phyloP scores from a whole-genome alignment of 176 grass and related monocot genomes.

The maize (Zea mays) region DNA sequence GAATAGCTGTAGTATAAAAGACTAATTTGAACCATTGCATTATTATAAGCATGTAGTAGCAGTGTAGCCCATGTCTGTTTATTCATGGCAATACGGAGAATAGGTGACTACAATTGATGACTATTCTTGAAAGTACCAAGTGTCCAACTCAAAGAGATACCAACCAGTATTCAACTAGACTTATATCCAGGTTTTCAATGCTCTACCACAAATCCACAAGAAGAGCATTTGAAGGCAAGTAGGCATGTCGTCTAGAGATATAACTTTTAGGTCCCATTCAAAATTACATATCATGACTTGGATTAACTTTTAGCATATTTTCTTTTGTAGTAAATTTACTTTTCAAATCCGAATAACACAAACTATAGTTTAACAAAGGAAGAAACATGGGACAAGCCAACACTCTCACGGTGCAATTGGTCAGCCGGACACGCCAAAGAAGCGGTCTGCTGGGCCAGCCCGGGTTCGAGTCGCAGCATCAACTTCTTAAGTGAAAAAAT shows the following conservation, averaged over 20 bases:
- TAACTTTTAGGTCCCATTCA: not conserved
- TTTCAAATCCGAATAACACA: constrained; percentile 21
- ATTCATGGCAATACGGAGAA: constrained; percentile 9
- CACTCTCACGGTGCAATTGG: too few species aligned
- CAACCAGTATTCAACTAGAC: constrained; percentile 9
- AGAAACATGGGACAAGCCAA: not conserved
- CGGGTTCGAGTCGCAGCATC: too few species aligned
- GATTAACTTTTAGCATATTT: not conserved
- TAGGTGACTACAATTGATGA: not conserved
- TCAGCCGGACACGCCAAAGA: too few species aligned
- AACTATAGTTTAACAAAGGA: constrained; percentile 10
- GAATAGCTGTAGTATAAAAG: constrained; percentile 15
- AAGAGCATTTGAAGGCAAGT: not conserved
- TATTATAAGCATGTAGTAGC: not conserved
- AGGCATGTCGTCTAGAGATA: constrained; percentile 11
- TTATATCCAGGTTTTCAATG: constrained; percentile 6
- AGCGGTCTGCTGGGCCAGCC: too few species aligned
- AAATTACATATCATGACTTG: not conserved
- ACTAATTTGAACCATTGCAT: constrained; percentile 11
- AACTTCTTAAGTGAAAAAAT: too few species aligned
- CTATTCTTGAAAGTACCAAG: constrained; percentile 12
- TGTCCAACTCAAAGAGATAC: constrained; percentile 22
- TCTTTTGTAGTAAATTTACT: not conserved
- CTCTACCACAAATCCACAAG: not conserved
- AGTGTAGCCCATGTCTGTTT: not conserved